Evolutionary conservation across 2,329 filamentous ascomycete genomes (phyloP), one percentile per base, ranked within the genome.

Genomic region (Epicoccum sorghinum): DNA sequence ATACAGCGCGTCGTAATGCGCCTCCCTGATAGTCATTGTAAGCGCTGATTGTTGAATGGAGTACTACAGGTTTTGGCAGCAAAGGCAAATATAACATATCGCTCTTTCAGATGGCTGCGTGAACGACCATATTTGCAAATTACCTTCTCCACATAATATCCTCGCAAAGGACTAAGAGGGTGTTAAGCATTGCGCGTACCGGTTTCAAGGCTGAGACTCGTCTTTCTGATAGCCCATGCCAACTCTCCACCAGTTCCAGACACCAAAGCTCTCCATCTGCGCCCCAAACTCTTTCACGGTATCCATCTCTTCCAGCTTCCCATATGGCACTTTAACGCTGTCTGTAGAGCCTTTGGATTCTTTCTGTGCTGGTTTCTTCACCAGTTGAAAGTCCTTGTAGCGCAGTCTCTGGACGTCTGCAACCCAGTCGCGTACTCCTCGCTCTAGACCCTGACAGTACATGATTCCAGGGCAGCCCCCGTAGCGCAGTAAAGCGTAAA

Each of bases 391-490:
- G 70, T 91, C 88, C 61, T 91, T 91, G 73, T 91, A 91, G 6
- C 86, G 80, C 37, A 91, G 73, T 24, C 80, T 71, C 32, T 89
- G 83, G 2, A 91, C 88, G 1, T 78, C 77, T 9, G 77, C 78
- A 4, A 91, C 86, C 89, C 89, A 91, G 12, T 79, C 77, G 52
- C 78, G 79, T 3, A 91, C 83, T 1, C 78, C 78, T 1, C 67
- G 64, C 61, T 83, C 80, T n/a, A 80, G 76, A 1, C 85, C 84
- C 68, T 90, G 87, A 44, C 87, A 89, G 67, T 91, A 90, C 89
- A 93, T 92, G 61, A 93, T 86, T 1, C 89, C 89, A 0, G 89
- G 89, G 23, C 82, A 83, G 2, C 86, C 85, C 9, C 89, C 88
- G 58, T 82, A 86, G 24, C 89, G 83, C 1, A 91, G 77, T 3